A percentile compares a stretch with the other conserved stretches of the same genome.
Conservation (phyloP, 768 basidiomycete species). For the Amanita rimosa region DNA sequence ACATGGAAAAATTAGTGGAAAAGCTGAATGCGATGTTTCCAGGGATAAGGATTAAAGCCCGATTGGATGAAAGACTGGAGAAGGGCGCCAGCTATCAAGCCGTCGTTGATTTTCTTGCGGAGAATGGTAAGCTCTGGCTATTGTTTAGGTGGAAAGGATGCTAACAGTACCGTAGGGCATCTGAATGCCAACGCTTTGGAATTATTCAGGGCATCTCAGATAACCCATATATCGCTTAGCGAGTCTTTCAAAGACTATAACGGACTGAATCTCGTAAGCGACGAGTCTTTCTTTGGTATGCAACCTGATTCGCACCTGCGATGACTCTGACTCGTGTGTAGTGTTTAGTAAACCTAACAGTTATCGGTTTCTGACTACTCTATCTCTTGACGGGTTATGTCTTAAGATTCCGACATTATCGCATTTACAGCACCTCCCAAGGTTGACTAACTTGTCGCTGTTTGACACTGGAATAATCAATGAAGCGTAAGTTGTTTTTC, state of each 20-base stretch:
- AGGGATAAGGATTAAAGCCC: conserved; percentile 35
- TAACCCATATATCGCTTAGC: conserved; percentile 31
- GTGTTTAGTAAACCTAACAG: conserved; percentile 40
- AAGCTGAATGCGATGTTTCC: conserved; percentile 32
- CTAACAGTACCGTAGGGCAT: conserved; percentile 22
- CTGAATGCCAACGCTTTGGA: conserved; percentile 33
- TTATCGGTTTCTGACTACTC: conserved; percentile 36
- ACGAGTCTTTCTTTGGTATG: conserved; percentile 32
- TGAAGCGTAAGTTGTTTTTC: conserved; percentile 36
- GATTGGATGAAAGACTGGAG: conserved; percentile 18
- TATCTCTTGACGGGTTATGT: conserved; percentile 35
- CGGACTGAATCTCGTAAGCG: conserved; percentile 31
- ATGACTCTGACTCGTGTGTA: conserved; percentile 13
- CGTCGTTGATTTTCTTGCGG: conserved; percentile 28
- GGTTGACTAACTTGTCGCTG: conserved; percentile 32
- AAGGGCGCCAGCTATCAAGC: conserved; percentile 25
- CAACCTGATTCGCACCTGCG: conserved; percentile 3
- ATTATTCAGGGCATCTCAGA: conserved; percentile 32
- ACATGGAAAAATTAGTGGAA: conserved; percentile 22
- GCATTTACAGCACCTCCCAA: conserved; percentile 42
- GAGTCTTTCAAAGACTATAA: conserved; percentile 35
- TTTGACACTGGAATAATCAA: conserved; percentile 18
- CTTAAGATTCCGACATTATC: conserved; percentile 38
- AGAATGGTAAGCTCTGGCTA: conserved; percentile 18
- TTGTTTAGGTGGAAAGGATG: too few species aligned